phyloP scores from a whole-genome alignment of 768 basidiomycete species.

The Lactarius deliciosus region DNA sequence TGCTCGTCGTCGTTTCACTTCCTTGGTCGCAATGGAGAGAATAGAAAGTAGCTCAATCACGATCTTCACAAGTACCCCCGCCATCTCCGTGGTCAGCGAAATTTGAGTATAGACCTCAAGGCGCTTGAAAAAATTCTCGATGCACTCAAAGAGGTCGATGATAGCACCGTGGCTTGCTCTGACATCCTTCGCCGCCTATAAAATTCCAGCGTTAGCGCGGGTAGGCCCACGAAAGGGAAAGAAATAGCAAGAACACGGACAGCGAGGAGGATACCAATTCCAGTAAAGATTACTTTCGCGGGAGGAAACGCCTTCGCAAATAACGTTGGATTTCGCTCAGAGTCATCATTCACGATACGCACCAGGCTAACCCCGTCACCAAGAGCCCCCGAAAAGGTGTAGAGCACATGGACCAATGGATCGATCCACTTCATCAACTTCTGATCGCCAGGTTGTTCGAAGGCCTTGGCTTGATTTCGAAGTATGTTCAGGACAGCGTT shows the following conservation, averaged over 20 bases:
- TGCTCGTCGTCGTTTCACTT: neutral
- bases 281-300: neutral
- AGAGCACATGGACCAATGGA: neutral
- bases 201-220: neutral
- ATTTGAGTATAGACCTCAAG: neutral
- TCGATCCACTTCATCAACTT: neutral
- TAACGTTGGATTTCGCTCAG: neutral
- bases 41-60: neutral
- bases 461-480: neutral
- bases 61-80: neutral
- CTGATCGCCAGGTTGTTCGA: neutral
- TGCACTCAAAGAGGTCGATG: neutral
- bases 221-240: neutral
- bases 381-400: neutral
- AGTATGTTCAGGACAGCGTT: neutral
- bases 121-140: neutral
- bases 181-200: neutral
- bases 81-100: neutral
- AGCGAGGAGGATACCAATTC: neutral
- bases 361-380: neutral
- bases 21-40: neutral
- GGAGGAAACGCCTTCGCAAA: neutral
- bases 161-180: neutral
- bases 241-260: neutral
- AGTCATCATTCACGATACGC: neutral